Evolutionary conservation across 192 early-diverging fungal species (phyloP).

Genomic region (Rhizoclosmatium sp.): DNA sequence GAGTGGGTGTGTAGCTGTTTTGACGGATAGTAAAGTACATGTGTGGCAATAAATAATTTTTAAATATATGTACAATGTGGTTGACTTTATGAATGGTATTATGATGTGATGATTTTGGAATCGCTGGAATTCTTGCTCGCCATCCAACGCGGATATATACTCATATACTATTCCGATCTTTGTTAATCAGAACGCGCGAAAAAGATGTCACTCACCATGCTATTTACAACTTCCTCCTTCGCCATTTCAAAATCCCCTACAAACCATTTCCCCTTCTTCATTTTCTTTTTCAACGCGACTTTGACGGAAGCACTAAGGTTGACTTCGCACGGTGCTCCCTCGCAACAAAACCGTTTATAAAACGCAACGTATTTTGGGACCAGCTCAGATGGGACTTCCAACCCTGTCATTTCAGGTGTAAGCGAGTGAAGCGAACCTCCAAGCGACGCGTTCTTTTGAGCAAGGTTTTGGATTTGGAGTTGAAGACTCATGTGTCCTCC

Average conservation of each 20-base stretch:
- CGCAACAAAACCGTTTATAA: conserved; percentile 11
- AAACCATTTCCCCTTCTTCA: conserved; percentile 5
- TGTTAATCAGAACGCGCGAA: neutral
- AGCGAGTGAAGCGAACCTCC: neutral
- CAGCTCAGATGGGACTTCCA: neutral
- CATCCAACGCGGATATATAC: conserved; percentile 17
- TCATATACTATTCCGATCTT: neutral
- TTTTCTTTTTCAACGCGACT: neutral
- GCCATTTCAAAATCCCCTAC: conserved; percentile 10
- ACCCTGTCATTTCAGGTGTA: neutral
- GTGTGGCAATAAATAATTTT: neutral
- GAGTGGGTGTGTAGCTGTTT: neutral
- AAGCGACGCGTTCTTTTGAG: neutral
- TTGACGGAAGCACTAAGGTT: neutral
- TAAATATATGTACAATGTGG: neutral
- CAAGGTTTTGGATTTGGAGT: neutral
- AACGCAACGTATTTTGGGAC: conserved; percentile 6
- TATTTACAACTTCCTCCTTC: conserved; percentile 20
- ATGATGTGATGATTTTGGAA: neutral
- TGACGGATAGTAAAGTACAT: conserved; percentile 20
- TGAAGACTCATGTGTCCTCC: too few relatives aligned
- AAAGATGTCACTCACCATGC: neutral
- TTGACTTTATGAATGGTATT: neutral
- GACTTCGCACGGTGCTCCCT: neutral
- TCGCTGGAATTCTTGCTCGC: neutral